Conservation (phyloP, 2,329 filamentous ascomycete genomes). For the Fusarium brachygibbosum region DNA sequence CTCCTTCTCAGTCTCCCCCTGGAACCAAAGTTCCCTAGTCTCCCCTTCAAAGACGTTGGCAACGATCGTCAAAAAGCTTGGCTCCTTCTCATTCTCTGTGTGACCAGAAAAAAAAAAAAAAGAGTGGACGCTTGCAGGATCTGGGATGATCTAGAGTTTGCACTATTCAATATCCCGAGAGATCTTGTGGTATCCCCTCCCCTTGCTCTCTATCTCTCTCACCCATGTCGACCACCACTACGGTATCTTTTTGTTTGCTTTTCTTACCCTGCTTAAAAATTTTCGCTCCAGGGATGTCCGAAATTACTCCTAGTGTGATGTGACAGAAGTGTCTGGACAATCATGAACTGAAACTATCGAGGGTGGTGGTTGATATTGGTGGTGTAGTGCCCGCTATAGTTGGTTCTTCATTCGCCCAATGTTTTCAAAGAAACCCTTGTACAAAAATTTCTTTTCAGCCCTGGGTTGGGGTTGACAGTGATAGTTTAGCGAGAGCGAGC, state of each 20-base stretch:
- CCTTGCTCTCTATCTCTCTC: constrained; percentile 10
- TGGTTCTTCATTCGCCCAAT: constrained; percentile 12
- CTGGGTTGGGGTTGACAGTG: neutral
- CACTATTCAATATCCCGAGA: constrained; percentile 35
- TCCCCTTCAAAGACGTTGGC: constrained; percentile 19
- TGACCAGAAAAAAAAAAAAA: neutral
- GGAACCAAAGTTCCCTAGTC: constrained; percentile 8
- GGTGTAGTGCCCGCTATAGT: constrained; percentile 10
- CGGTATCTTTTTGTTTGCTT: neutral
- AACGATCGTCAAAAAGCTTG: constrained; percentile 27
- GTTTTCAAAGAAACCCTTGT: constrained; percentile 14
- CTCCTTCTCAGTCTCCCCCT: constrained; percentile 10
- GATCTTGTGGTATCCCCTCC: constrained; percentile 19
- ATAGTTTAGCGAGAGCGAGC: constrained; percentile 18
- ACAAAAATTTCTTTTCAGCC: constrained; percentile 26
- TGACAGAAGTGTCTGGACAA: constrained; percentile 11
- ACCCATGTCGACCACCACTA: neutral
- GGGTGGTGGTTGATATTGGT: constrained; percentile 2
- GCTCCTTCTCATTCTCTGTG: neutral
- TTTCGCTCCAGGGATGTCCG: constrained; percentile 14
- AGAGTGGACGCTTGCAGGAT: constrained; percentile 42
- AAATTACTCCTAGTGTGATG: constrained; percentile 23
- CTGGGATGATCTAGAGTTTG: constrained; percentile 34
- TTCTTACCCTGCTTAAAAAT: constrained; percentile 9
- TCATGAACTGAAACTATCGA: constrained; percentile 10